Conservation (phyloP, 768 basidiomycete genomes). For the Chalciporus chontae region DNA sequence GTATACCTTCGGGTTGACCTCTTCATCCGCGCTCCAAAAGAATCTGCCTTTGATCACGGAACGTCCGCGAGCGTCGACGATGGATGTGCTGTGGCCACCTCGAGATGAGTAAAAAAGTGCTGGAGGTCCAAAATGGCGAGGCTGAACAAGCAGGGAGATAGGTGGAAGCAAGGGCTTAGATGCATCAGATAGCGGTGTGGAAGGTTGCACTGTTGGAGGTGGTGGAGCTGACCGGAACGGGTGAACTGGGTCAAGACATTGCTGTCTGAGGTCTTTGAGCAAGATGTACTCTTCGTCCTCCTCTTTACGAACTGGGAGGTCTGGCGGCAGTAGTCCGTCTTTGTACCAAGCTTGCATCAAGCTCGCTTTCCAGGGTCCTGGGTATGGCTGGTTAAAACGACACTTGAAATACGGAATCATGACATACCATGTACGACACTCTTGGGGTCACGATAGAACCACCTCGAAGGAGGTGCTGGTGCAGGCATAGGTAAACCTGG, state of each 20-base stretch:
- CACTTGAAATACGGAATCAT: not conserved
- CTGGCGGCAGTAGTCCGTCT: constrained; percentile 76
- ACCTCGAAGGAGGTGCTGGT: constrained; percentile 63
- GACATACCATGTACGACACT: constrained; percentile 69
- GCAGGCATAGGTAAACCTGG: constrained; percentile 76
- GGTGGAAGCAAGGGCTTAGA: constrained; percentile 62
- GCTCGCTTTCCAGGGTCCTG: constrained; percentile 85
- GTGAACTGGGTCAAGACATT: constrained; percentile 77
- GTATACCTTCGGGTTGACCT: constrained; percentile 34
- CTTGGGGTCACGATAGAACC: constrained; percentile 86
- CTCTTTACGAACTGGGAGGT: constrained; percentile 77
- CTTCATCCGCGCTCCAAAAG: constrained; percentile 71
- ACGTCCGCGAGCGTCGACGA: constrained; percentile 82
- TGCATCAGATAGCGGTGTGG: constrained; percentile 30
- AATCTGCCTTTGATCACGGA: constrained; percentile 81
- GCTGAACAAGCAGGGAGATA: constrained; percentile 74
- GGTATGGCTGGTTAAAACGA: constrained; percentile 7
- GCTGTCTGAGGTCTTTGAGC: constrained; percentile 71
- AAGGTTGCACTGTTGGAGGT: constrained; percentile 33
- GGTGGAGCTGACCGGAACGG: constrained; percentile 59
- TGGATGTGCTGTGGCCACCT: constrained; percentile 86
- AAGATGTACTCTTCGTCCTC: constrained; percentile 66
- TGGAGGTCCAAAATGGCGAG: constrained; percentile 81
- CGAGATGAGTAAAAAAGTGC: constrained; percentile 84
- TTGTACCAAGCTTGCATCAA: constrained; percentile 90